Evolutionary conservation across 192 early-diverging fungal genomes (phyloP).

Genomic region (Funneliformis mosseae): DNA sequence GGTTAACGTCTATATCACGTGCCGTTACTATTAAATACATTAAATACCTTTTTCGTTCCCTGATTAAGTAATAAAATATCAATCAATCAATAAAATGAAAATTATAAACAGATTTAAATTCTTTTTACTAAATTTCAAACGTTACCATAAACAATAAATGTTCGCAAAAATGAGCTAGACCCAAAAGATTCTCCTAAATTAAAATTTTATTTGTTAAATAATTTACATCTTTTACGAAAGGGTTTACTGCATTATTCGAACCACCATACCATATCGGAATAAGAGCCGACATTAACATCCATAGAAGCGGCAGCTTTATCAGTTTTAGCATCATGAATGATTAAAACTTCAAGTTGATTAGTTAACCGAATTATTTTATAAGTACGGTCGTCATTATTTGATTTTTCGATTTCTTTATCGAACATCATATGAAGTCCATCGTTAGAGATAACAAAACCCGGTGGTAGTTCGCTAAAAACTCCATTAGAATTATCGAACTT

Average conservation of each 20-base stretch:
- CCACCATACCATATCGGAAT: conserved; percentile 65
- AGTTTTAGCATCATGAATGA: conserved; percentile 71
- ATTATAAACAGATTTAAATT: too few relatives aligned
- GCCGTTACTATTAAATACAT: too few relatives aligned
- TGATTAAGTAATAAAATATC: not conserved
- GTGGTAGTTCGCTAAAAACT: not conserved
- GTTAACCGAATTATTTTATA: conserved; percentile 60
- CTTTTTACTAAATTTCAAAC: conserved; percentile 31
- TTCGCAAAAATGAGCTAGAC: conserved; percentile 85
- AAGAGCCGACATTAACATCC: conserved; percentile 83
- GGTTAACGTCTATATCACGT: not conserved
- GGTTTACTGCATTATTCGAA: too few relatives aligned
- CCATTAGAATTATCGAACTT: not conserved
- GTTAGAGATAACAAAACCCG: not conserved
- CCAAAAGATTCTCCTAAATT: conserved; percentile 51
- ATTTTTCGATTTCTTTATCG: conserved; percentile 50
- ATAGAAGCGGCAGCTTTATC: conserved; percentile 79
- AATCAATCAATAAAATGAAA: not conserved
- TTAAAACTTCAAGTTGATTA: conserved; percentile 68
- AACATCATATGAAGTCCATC: conserved; percentile 40
- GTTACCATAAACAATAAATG: conserved; percentile 73
- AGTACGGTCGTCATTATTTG: conserved; percentile 63
- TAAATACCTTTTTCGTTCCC: conserved; percentile 16
- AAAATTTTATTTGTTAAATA: not conserved
- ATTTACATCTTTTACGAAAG: too few relatives aligned